phyloP scores from a whole-genome alignment of 768 basidiomycete species.

The Tylopilus sp. region DNA sequence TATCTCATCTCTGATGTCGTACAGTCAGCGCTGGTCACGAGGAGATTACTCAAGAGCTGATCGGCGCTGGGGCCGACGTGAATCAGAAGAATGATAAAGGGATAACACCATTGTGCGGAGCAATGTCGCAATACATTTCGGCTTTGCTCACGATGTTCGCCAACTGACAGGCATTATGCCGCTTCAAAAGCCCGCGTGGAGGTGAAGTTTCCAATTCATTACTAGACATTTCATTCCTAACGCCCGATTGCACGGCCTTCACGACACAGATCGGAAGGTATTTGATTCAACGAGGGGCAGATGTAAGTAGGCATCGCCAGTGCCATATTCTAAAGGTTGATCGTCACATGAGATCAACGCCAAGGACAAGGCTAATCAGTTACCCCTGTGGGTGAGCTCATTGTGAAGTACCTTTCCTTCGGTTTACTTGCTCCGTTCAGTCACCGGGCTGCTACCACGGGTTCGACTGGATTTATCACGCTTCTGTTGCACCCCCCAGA shows the following conservation, averaged over 20 bases:
- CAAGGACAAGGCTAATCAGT: slow-evolving; percentile 89
- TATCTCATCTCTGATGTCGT: slow-evolving; percentile 1
- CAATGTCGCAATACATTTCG: not conserved
- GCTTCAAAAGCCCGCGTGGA: slow-evolving; percentile 89
- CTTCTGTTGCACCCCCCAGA: slow-evolving; percentile 84
- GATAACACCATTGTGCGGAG: slow-evolving; percentile 71
- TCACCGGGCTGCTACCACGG: slow-evolving; percentile 95
- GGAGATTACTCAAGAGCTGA: slow-evolving; percentile 67
- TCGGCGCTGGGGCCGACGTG: slow-evolving; percentile 81
- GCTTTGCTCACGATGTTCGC: slow-evolving; percentile 5
- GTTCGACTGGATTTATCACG: slow-evolving; percentile 84
- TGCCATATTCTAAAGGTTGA: slow-evolving; percentile 30
- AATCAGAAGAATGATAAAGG: slow-evolving; percentile 81
- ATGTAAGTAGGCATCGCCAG: slow-evolving; percentile 55
- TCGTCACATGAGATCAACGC: slow-evolving; percentile 73
- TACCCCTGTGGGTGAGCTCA: slow-evolving; percentile 61
- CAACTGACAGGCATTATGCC: slow-evolving; percentile 72
- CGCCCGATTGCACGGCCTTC: slow-evolving; percentile 25
- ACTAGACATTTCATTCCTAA: slow-evolving; percentile 9
- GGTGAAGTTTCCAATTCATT: slow-evolving; percentile 40
- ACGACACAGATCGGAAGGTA: slow-evolving; percentile 75
- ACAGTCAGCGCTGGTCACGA: slow-evolving; percentile 81
- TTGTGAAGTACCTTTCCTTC: not conserved
- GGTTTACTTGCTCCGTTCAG: slow-evolving; percentile 37
- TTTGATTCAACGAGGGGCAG: slow-evolving; percentile 83